Evolutionary conservation across 1,139 yeast genomes (phyloP), one percentile per base, ranked within the genome.

Genomic region (Blastobotrys indianensis): DNA sequence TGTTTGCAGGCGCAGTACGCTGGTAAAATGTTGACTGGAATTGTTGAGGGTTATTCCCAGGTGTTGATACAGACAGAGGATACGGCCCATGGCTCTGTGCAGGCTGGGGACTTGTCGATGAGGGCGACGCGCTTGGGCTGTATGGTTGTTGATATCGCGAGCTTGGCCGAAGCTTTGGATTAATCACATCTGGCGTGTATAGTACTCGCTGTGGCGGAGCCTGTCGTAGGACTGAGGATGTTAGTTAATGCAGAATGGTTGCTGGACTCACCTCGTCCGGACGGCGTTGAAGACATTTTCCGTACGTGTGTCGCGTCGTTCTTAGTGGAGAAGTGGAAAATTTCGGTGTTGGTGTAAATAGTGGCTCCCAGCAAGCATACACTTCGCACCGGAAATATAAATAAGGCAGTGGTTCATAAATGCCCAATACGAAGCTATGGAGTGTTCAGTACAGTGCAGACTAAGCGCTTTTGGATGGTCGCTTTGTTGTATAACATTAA

Each of bases 31-130:
- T 51, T 45, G 53, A 53, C 45, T 59, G 68, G 46, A 58, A 67
- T 35, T 56, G 53, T 32, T 61, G 62, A 4, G 66, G 67, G 32
- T 61, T 57, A 44, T 57, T 61, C 9, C 59, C 53, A 2, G 70
- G 70, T 9, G 70, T 67, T 49, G 58, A 51, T 13, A 66, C 65
- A 2, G 67, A 52, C 16, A 63, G 52, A 7, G 67, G 63, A 20
- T 60, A 52, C 20, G 60, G 58, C 37, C 45, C 37, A 2, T 29
- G 33, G 11, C 8, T 31, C 8, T 25, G 5, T 4, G 5, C 20
- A 12, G 13, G 9, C 25, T 37, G 16, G 2, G 28, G 31, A 13
- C 16, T 8, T 3, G 30, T 17, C 6, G 12, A 37, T 3, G n/a
- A 23, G 2, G 23, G 29, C 36, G 39, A 28, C 32, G 47, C 15